Percentiles rank a stretch among this genome's conserved stretches.
Conservation (phyloP, 208 protist species). For the Porcisia deanei region DNA sequence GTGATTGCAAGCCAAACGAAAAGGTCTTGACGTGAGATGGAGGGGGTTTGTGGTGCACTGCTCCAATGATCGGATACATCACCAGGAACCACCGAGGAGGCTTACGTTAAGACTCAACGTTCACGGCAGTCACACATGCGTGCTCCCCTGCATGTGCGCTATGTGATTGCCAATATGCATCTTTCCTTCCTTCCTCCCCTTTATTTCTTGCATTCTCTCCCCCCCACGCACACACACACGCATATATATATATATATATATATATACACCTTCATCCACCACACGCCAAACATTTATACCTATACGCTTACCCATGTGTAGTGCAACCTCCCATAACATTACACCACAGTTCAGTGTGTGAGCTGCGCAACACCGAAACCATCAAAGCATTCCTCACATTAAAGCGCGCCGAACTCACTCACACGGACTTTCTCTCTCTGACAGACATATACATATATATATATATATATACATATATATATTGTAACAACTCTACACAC, state of each 20-base stretch:
- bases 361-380: too few relatives aligned
- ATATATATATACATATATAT: neutral
- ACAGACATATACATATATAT: too few relatives aligned
- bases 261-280: conserved; percentile 2
- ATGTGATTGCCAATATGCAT: neutral
- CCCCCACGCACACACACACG: conserved; percentile 13
- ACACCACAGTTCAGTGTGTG: too few relatives aligned
- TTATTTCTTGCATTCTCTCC: neutral
- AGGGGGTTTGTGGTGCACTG: too few relatives aligned
- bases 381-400: too few relatives aligned
- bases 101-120: neutral
- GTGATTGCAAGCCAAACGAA: neutral
- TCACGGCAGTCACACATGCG: neutral
- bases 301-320: neutral
- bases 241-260: conserved; percentile 10
- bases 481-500: neutral
- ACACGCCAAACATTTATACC: neutral
- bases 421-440: too few relatives aligned
- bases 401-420: too few relatives aligned
- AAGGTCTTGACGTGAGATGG: neutral
- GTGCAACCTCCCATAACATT: too few relatives aligned
- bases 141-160: neutral
- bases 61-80: neutral
- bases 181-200: neutral
- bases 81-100: neutral